Evolutionary conservation across 2,329 filamentous ascomycete species (phyloP), one percentile per base, ranked within the genome.

Genomic region (Colletotrichum ledebouriae): DNA sequence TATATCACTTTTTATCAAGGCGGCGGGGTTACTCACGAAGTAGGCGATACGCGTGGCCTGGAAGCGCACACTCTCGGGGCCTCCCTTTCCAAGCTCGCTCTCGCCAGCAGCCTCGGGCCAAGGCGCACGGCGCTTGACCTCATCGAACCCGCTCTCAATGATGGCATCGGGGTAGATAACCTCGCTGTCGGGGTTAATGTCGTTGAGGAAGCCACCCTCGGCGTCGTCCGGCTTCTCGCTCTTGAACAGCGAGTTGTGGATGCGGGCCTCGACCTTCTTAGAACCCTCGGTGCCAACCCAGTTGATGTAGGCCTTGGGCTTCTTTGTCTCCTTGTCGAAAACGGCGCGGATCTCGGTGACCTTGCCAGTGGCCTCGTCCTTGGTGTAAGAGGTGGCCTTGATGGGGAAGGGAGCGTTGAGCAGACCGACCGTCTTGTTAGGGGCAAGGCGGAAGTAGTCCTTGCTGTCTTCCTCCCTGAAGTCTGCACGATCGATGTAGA

Each of bases 1-100:
- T 1, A 10, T 2, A 53, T 1, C 10, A 22, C 6, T 7, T 7
- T 15, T 9, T 0, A 2, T 1, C 6, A 61, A 41, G 6, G 3
- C 5, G 37, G 12, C 20, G 11, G 11, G 34, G 13, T 39, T 5
- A 82, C 85, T 84, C 69, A 87, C 85, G 81, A 96, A 96, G 77
- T 97, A 97, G 10, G 91, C 95, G 50, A 95, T 92, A 29, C 95
- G 87, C 85, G 97, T 90, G 2, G 90, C 95, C 84, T 98, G 95
- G 86, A 98, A 98, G 55, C 95, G 86, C 6, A 98, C 91, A 62
- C 86, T 91, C 80, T 93, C 92, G 25, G 88, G 87, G 1, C 90
- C 91, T 11, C 84, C 84, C 72, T 85, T 87, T 11, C 85, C 87
- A 65, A 86, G 82, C 72, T 88, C 85, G 69, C 82, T 87, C 78